Evolutionary conservation across 768 basidiomycete genomes (phyloP).

Genomic region (Cyathus striatus): DNA sequence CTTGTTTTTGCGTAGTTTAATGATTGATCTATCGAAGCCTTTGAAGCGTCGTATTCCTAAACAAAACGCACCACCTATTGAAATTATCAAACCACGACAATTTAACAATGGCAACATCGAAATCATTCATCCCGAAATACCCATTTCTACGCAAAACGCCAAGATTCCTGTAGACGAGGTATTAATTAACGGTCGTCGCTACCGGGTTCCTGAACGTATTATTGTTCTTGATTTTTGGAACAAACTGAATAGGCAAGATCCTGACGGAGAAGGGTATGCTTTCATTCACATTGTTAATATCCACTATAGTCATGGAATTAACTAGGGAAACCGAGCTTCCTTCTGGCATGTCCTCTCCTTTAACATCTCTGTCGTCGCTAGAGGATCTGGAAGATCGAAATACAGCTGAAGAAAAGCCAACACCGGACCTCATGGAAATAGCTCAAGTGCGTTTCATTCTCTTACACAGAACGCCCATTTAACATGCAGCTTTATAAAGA

Average conservation of each 20-base stretch:
- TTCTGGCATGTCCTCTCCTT: slow-evolving; percentile 63
- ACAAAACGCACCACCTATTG: slow-evolving; percentile 59
- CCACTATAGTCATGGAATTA: not conserved
- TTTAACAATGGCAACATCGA: slow-evolving; percentile 93
- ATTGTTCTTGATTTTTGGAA: slow-evolving; percentile 96
- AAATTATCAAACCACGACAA: slow-evolving; percentile 67
- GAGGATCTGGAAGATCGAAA: slow-evolving; percentile 51
- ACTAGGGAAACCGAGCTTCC: slow-evolving; percentile 29
- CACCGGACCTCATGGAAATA: slow-evolving; percentile 33
- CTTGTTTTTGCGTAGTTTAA: slow-evolving; percentile 5
- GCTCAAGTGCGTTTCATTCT: slow-evolving; percentile 44
- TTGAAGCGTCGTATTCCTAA: slow-evolving; percentile 79
- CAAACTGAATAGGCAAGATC: slow-evolving; percentile 51
- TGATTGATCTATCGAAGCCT: no score
- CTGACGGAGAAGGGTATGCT: slow-evolving; percentile 37
- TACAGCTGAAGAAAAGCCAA: slow-evolving; percentile 15
- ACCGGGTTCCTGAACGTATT: slow-evolving; percentile 88
- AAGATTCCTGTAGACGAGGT: slow-evolving; percentile 73
- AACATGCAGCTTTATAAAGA: no score
- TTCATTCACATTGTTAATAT: slow-evolving; percentile 1
- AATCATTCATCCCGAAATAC: slow-evolving; percentile 64
- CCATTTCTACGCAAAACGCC: slow-evolving; percentile 27
- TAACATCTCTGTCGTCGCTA: slow-evolving; percentile 70
- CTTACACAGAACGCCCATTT: not conserved
- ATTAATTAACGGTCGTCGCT: slow-evolving; percentile 82